These are phyloP conservation scores for Anastatica hierochuntica DNA, from an alignment of 345 rosid genomes.

Conservation along the genomic window DNA sequence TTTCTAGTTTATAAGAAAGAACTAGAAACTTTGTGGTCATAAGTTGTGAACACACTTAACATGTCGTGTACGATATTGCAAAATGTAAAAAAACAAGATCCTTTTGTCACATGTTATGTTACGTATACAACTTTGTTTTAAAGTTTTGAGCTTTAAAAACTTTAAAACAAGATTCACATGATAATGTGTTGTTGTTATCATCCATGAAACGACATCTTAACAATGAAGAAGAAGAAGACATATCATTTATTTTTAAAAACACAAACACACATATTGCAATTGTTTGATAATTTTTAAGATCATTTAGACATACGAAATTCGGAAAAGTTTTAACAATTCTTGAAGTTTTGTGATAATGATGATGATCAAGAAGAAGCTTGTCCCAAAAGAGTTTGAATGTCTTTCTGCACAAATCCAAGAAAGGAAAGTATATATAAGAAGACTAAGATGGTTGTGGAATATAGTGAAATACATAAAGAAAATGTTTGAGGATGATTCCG, in stretches of 20 bases:
- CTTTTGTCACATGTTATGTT: conserved; percentile 15
- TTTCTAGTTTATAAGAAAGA: conserved; percentile 10
- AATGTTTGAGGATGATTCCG: background rate
- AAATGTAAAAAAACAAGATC: no score
- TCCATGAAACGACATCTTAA: background rate
- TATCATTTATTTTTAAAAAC: conserved; percentile 1
- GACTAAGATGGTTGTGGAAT: background rate
- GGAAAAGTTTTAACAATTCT: no score
- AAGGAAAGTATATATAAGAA: background rate
- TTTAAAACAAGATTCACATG: conserved; percentile 9
- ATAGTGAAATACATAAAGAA: background rate
- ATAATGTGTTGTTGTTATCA: background rate
- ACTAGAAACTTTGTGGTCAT: conserved; percentile 15
- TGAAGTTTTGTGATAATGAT: background rate
- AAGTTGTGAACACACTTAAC: conserved; percentile 15
- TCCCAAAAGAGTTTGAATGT: conserved; percentile 48
- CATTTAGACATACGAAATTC: no score
- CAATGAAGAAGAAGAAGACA: conserved; percentile 9
- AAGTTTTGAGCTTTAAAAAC: background rate
- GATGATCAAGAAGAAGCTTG: conserved; percentile 28
- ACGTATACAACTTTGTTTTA: conserved; percentile 15
- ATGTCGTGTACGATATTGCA: no score
- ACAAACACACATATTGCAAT: background rate
- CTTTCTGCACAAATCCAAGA: conserved; percentile 43
- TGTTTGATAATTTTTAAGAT: no score